phyloP scores from a whole-genome alignment of 192 early-diverging fungal genomes.

The Rhizophlyctis rosea region DNA sequence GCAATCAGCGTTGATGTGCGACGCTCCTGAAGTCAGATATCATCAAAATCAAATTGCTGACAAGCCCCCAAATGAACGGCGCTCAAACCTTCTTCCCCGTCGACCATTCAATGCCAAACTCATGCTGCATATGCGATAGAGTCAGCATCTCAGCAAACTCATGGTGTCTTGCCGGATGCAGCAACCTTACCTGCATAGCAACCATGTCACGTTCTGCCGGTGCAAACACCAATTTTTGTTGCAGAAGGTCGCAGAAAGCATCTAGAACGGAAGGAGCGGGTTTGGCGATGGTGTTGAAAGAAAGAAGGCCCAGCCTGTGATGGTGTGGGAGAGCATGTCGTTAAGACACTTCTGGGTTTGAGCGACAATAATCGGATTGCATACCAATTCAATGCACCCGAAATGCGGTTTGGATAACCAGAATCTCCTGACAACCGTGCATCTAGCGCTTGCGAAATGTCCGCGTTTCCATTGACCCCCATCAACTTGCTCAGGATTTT shows the following conservation, averaged over 20 bases:
- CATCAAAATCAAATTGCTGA: constrained; percentile 37
- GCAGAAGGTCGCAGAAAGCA: constrained; percentile 76
- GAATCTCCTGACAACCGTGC: too few species aligned
- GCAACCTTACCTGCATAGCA: too few species aligned
- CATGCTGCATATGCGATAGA: too few species aligned
- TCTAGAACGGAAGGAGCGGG: constrained; percentile 65
- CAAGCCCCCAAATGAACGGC: too few species aligned
- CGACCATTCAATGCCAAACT: constrained; percentile 72
- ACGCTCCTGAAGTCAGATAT: constrained; percentile 35
- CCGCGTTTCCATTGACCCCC: too few species aligned
- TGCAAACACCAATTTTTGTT: constrained; percentile 71
- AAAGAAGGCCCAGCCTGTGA: constrained; percentile 28
- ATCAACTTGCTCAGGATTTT: too few species aligned
- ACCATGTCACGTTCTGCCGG: constrained; percentile 88
- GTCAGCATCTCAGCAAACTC: too few species aligned
- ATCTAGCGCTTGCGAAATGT: too few species aligned
- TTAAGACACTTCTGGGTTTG: too few species aligned
- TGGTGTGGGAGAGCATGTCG: neutral
- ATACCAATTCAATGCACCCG: neutral
- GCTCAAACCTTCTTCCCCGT: constrained; percentile 61
- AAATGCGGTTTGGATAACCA: too few species aligned
- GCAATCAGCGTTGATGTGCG: constrained; percentile 85
- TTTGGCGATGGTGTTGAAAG: constrained; percentile 16
- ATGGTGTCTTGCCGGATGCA: too few species aligned
- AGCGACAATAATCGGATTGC: neutral